phyloP scores from a whole-genome alignment of 129 eudicot species.

The Flaveria brownii region DNA sequence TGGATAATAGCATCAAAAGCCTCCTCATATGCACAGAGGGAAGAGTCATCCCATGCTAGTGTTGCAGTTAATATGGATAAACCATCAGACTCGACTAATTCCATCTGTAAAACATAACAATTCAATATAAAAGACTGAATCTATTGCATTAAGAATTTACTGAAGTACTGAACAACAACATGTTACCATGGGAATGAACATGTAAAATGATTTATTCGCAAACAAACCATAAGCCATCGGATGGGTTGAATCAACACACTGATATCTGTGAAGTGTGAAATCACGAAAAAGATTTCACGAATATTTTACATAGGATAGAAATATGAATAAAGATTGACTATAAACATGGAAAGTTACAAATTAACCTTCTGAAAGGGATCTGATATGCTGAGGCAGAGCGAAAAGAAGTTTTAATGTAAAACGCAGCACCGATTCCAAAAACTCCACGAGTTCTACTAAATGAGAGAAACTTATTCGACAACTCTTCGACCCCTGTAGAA shows the following conservation, averaged over 20 bases:
- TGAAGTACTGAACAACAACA: not conserved
- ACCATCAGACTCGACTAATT: constrained; percentile 56
- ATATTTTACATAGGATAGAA: not conserved
- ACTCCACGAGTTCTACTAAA: constrained; percentile 55
- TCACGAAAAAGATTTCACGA: constrained; percentile 21
- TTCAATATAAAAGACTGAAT: constrained; percentile 10
- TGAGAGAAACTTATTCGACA: constrained; percentile 41
- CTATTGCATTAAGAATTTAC: not conserved
- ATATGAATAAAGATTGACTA: not conserved
- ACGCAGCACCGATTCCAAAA: constrained; percentile 79
- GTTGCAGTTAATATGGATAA: constrained; percentile 59
- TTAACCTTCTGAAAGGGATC: constrained; percentile 48
- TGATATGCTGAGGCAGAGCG: constrained; percentile 32
- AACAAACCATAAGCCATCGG: constrained; percentile 64
- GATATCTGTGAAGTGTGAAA: constrained; percentile 57
- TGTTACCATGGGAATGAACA: constrained; percentile 70
- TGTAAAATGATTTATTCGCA: constrained; percentile 50
- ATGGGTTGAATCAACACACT: constrained; percentile 47
- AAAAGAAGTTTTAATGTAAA: constrained; percentile 42
- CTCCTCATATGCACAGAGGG: constrained; percentile 47
- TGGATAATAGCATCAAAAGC: constrained; percentile 51
- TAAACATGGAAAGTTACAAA: constrained; percentile 2
- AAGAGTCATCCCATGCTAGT: constrained; percentile 61
- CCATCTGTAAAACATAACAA: constrained; percentile 40
- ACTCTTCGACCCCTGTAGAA: constrained; percentile 54